Base-by-base conservation (phyloP, 1,139 yeast genomes). In the Ogataea hybrid region DNA sequence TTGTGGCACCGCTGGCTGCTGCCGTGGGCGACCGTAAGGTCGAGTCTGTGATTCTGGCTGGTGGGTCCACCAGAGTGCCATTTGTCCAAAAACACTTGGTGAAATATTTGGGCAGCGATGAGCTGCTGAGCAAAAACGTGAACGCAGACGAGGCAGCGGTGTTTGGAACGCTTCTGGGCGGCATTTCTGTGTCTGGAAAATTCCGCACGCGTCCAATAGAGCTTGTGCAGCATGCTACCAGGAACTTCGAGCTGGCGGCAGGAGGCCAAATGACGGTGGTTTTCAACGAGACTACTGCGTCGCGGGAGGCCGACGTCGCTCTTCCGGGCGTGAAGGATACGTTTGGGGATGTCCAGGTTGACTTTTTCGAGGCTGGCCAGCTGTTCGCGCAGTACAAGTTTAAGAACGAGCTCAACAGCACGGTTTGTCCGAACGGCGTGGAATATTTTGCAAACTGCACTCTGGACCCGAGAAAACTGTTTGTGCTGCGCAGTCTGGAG, bases 111-210 rank as follows among this genome's bases (percentile, higher is more conserved):
- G n/a, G n/a, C n/a, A n/a, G n/a, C n/a, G n/a, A n/a, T 2, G 52
- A 48, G 6, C 68, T 71, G 42, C 70, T 94, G 37, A 75, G 96
- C n/a, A 89, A 84, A 62, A 87, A 84, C 42, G 95, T 94, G 37
- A 92, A 92, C 62, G 94, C 98, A 0, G 99, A 92, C 65, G 99
- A 92, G 65, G 81, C 97, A 46, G 89, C 88, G 45, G 96, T 89
- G 11, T 71, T 87, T 57, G 98, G 98, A 41, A 80, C 95, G 5
- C 81, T 96, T 11, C 68, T 85, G 36, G 76, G 89, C 49, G 97
- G 94, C 11, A 84, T 89, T 40, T 75, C 71, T 14, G 58, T 81
- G 17, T 75, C 83, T 22, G 73, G 75, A 33, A 73, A 77, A 52
- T 82, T 81, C 59, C 77, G 79, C 52, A 71, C 84, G 8, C 80